A percentile compares a stretch with the other conserved stretches of the same genome.
These are phyloP conservation scores for Oxytropis ochrocephala DNA, from an alignment of 306 rosid species.

Conservation along the genomic window DNA sequence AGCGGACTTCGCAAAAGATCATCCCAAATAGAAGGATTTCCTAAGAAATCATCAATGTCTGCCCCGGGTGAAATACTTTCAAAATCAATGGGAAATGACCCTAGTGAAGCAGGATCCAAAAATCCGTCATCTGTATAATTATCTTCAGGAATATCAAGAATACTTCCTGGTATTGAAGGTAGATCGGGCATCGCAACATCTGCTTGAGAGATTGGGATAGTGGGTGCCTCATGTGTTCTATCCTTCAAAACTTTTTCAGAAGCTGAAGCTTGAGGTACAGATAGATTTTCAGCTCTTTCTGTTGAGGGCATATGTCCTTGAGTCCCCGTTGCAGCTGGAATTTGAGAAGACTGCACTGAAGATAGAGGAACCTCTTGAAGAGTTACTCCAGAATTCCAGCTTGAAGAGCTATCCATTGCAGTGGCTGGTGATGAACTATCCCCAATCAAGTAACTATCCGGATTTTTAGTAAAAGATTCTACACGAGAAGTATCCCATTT, in stretches of 20 bases:
- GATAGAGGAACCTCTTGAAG: slow-evolving; percentile 77
- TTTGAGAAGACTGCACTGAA: slow-evolving; percentile 43
- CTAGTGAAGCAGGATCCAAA: slow-evolving; percentile 44
- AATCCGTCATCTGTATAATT: slow-evolving; percentile 44
- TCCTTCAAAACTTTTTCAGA: slow-evolving; percentile 38
- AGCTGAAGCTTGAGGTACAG: slow-evolving; percentile 37
- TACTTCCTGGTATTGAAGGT: slow-evolving; percentile 39
- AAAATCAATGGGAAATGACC: slow-evolving; percentile 49
- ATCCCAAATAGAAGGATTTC: slow-evolving; percentile 56
- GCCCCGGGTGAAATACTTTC: slow-evolving; percentile 46
- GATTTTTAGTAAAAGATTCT: slow-evolving; percentile 43
- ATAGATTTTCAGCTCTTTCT: slow-evolving; percentile 39
- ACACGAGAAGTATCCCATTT: slow-evolving; percentile 52
- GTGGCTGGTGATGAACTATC: slow-evolving; percentile 49
- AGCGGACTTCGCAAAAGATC: slow-evolving; percentile 45
- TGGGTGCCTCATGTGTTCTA: slow-evolving; percentile 35
- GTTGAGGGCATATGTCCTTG: slow-evolving; percentile 32
- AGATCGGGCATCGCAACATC: slow-evolving; percentile 62
- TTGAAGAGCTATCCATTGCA: slow-evolving; percentile 60
- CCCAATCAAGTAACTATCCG: slow-evolving; percentile 51
- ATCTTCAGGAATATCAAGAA: slow-evolving; percentile 42
- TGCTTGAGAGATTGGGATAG: slow-evolving; percentile 43
- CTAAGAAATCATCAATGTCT: slow-evolving; percentile 66
- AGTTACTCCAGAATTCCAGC: slow-evolving; percentile 56
- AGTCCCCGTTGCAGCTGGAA: slow-evolving; percentile 29